phyloP scores from a whole-genome alignment of 257 asterid species.

The Dorcoceras hygrometricum region DNA sequence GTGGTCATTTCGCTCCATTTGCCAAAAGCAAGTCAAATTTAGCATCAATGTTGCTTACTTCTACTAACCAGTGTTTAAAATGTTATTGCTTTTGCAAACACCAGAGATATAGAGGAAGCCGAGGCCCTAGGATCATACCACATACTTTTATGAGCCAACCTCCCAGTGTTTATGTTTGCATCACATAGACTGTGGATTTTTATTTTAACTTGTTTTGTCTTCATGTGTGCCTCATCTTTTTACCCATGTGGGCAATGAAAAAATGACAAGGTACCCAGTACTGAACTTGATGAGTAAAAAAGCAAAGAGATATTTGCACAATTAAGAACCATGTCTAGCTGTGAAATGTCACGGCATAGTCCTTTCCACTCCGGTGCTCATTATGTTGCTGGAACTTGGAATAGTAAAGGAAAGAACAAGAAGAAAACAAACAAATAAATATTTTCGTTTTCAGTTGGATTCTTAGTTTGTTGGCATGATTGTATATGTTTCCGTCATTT shows the following conservation, averaged over 20 bases:
- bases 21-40: too few species aligned
- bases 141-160: not conserved
- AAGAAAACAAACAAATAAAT: not conserved
- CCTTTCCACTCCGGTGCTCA: not conserved
- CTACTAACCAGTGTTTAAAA: too few species aligned
- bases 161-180: not conserved
- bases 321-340: not conserved
- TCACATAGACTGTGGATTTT: too few species aligned
- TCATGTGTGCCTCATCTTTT: not conserved
- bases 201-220: not conserved
- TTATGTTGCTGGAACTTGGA: not conserved
- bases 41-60: too few species aligned
- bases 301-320: not conserved
- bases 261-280: not conserved
- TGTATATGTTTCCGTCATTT: not conserved
- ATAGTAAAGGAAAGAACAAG: too few species aligned
- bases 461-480: not conserved
- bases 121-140: not conserved
- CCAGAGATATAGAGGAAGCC: too few species aligned
- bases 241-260: not conserved
- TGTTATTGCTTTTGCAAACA: too few species aligned
- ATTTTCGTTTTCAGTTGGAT: not conserved
- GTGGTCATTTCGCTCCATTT: too few species aligned
- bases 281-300: not conserved
- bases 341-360: not conserved